Conservation (phyloP, 305 asterid genomes). For the Solanum hybrid region DNA sequence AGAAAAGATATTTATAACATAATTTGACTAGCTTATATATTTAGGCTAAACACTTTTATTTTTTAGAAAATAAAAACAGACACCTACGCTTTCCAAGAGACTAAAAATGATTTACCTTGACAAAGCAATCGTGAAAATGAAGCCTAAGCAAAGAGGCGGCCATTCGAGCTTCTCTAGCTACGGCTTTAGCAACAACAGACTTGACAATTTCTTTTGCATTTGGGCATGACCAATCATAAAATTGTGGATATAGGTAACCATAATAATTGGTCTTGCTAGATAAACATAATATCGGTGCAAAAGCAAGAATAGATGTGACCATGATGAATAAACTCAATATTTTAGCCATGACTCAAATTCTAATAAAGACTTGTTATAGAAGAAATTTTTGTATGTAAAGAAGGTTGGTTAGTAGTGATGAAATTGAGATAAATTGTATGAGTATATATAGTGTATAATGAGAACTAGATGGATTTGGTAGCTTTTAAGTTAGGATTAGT, state of each 20-base stretch:
- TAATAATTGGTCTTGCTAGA: constrained; percentile 33
- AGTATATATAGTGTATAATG: not conserved
- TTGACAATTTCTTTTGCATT: constrained; percentile 46
- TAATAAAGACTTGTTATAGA: not conserved
- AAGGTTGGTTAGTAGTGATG: not conserved
- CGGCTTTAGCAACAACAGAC: constrained; percentile 65
- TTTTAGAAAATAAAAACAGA: not conserved
- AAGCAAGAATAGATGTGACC: constrained; percentile 26
- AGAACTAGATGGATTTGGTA: not conserved
- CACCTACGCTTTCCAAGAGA: not conserved
- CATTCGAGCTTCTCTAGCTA: constrained; percentile 74
- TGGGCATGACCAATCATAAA: constrained; percentile 73
- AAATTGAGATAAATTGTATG: not conserved
- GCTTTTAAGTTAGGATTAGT: not conserved
- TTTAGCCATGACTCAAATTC: constrained; percentile 26
- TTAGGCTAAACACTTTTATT: not conserved
- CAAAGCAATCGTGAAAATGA: constrained; percentile 89
- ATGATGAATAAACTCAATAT: constrained; percentile 23
- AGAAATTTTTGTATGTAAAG: not conserved
- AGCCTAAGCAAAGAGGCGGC: constrained; percentile 90
- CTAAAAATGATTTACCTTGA: constrained; percentile 36
- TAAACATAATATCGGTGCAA: constrained; percentile 53
- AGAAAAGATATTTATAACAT: not conserved
- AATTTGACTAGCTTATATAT: not conserved
- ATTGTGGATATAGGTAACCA: constrained; percentile 70